These are phyloP conservation scores for Stagonosporopsis tanaceti DNA, from an alignment of 2,329 filamentous ascomycete genomes.

Conservation along the genomic window DNA sequence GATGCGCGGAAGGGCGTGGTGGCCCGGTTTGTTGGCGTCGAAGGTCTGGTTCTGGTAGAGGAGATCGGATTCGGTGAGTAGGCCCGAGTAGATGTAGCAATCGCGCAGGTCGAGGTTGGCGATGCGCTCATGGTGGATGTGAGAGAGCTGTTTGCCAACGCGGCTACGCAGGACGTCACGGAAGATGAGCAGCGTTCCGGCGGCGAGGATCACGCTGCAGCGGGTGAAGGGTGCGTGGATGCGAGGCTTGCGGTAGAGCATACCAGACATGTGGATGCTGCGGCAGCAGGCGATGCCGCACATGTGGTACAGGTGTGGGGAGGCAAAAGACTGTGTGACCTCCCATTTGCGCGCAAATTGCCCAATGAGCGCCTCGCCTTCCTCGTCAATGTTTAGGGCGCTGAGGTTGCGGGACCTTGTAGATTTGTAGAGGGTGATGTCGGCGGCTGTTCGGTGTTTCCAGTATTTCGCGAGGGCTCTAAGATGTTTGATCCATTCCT, in stretches of 20 bases:
- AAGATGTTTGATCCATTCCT: slow-evolving; percentile 69
- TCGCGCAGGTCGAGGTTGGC: slow-evolving; percentile 66
- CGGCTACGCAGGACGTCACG: slow-evolving; percentile 64
- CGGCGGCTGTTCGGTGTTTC: slow-evolving; percentile 63
- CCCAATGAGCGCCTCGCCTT: slow-evolving; percentile 69
- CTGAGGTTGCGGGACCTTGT: slow-evolving; percentile 66
- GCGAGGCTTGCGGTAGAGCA: slow-evolving; percentile 70
- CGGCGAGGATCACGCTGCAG: slow-evolving; percentile 67
- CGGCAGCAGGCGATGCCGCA: slow-evolving; percentile 71
- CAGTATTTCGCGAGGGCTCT: slow-evolving; percentile 67
- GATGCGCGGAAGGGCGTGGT: slow-evolving; percentile 65
- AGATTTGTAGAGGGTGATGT: slow-evolving; percentile 65
- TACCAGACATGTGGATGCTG: slow-evolving; percentile 67
- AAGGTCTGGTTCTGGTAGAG: slow-evolving; percentile 71
- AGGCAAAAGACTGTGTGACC: slow-evolving; percentile 69
- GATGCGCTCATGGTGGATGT: slow-evolving; percentile 70
- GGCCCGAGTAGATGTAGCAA: slow-evolving; percentile 71
- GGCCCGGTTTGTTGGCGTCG: slow-evolving; percentile 67
- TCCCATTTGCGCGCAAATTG: slow-evolving; percentile 75
- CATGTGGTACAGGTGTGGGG: slow-evolving; percentile 71
- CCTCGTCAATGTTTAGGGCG: slow-evolving; percentile 69
- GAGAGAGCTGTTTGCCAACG: slow-evolving; percentile 63
- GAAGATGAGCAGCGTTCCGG: slow-evolving; percentile 69
- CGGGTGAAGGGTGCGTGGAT: slow-evolving; percentile 68
- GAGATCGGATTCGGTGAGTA: slow-evolving; percentile 68